Conservation (phyloP, 2,329 filamentous ascomycete species). For the Botryosphaeria dothidea region DNA sequence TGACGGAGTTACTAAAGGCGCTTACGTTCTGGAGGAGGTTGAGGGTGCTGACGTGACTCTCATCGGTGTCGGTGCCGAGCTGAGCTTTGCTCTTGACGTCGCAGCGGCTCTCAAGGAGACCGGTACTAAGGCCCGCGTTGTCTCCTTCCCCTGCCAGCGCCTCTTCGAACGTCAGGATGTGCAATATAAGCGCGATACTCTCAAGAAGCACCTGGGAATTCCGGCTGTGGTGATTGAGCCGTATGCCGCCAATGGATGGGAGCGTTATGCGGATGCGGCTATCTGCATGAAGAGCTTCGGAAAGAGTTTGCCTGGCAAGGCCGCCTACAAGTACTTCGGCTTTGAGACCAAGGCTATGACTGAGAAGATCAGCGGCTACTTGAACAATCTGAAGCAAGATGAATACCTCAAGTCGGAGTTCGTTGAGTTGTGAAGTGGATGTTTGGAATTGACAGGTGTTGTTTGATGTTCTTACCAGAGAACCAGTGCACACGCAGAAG, state of each 20-base stretch:
- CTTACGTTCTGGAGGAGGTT: constrained; percentile 49
- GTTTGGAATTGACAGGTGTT: background rate
- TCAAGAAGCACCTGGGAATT: constrained; percentile 44
- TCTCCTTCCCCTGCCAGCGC: constrained; percentile 54
- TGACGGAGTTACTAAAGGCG: constrained; percentile 46
- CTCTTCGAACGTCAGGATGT: constrained; percentile 50
- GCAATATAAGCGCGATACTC: constrained; percentile 49
- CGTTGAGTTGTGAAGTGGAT: constrained; percentile 30
- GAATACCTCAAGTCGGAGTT: constrained; percentile 32
- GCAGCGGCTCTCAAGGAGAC: constrained; percentile 39
- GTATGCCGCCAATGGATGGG: constrained; percentile 60
- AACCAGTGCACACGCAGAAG: too few relatives aligned
- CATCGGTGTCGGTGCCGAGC: constrained; percentile 53
- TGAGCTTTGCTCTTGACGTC: constrained; percentile 48
- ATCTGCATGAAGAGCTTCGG: constrained; percentile 57
- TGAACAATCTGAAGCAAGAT: constrained; percentile 39
- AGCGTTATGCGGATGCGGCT: constrained; percentile 60
- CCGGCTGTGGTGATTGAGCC: constrained; percentile 62
- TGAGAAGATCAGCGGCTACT: constrained; percentile 38
- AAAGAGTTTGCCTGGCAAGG: constrained; percentile 56
- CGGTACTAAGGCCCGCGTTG: constrained; percentile 46
- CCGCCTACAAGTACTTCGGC: constrained; percentile 58
- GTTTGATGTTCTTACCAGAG: too few relatives aligned
- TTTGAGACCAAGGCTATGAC: constrained; percentile 52
- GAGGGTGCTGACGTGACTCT: constrained; percentile 50